A percentile compares a stretch with the other conserved stretches of the same genome.
Evolutionary conservation across 441 rosid species (phyloP).

Genomic region (Arabidopsis lyrata): DNA sequence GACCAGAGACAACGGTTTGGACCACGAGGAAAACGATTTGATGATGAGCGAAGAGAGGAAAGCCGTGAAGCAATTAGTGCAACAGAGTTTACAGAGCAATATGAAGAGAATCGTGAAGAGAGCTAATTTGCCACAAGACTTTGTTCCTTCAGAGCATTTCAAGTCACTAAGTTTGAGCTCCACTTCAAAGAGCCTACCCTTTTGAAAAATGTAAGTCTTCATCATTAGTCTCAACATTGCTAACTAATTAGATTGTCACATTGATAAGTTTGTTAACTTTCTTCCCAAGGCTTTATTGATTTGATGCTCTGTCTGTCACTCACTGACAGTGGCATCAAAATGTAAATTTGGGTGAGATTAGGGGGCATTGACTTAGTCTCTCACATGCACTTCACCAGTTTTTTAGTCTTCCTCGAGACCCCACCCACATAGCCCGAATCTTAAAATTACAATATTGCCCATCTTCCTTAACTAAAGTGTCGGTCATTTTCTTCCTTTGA

Average conservation of each 20-base stretch:
- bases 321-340: conserved; percentile 43
- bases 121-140: conserved; percentile 97
- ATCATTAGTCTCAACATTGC: not conserved
- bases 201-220: conserved; percentile 68
- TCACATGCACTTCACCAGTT: conserved; percentile 39
- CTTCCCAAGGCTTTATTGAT: conserved; percentile 32
- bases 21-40: conserved; percentile 68
- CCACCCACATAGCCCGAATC: conserved; percentile 29
- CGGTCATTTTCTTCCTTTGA: conserved; percentile 39
- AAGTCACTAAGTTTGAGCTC: conserved; percentile 84
- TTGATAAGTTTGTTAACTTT: conserved; percentile 36
- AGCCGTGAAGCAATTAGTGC: conserved; percentile 94
- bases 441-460: conserved; percentile 30
- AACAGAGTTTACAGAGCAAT: conserved; percentile 93
- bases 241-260: conserved; percentile 9
- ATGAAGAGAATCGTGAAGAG: conserved; percentile 97
- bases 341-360: conserved; percentile 27
- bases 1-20: conserved; percentile 48
- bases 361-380: conserved; percentile 24
- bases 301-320: conserved; percentile 48
- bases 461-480: conserved; percentile 24
- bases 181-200: conserved; percentile 95
- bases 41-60: conserved; percentile 98
- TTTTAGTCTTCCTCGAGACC: conserved; percentile 35
- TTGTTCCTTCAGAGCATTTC: conserved; percentile 91